Evolutionary conservation across 768 basidiomycete species (phyloP).

Genomic region (Brasilioporus rufonigricans): DNA sequence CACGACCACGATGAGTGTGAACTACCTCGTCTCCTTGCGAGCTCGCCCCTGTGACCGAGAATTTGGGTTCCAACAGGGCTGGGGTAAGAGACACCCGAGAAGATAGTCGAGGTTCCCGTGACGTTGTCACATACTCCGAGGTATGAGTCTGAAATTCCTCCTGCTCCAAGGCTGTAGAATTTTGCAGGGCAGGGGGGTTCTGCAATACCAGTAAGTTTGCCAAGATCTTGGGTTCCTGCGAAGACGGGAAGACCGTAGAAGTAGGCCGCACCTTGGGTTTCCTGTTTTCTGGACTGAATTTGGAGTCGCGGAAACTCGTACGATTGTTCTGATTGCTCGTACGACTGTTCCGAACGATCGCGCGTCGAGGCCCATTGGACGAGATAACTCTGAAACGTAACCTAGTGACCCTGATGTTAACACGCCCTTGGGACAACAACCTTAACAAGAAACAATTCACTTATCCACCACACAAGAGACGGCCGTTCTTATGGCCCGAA

Average conservation of each 20-base stretch:
- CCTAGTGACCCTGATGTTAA: background rate
- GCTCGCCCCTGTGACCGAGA: no score
- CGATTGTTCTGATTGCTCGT: background rate
- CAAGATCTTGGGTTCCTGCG: background rate
- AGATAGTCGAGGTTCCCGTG: background rate
- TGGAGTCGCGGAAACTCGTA: background rate
- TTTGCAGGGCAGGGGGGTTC: background rate
- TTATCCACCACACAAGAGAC: background rate
- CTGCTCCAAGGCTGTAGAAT: background rate
- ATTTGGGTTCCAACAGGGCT: no score
- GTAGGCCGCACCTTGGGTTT: no score
- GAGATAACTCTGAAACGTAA: background rate
- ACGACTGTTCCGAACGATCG: background rate
- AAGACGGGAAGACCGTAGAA: background rate
- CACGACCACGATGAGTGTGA: no score
- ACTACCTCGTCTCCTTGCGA: no score
- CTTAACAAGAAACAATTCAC: background rate
- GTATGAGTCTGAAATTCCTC: no score
- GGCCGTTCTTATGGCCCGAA: background rate
- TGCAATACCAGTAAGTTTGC: background rate
- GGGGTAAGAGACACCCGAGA: background rate
- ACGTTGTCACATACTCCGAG: no score
- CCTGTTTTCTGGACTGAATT: background rate
- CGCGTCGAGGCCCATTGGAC: background rate
- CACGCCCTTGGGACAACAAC: background rate